Conservation (phyloP, 1,139 yeast genomes). For the Nakaseomyces delphensis region DNA sequence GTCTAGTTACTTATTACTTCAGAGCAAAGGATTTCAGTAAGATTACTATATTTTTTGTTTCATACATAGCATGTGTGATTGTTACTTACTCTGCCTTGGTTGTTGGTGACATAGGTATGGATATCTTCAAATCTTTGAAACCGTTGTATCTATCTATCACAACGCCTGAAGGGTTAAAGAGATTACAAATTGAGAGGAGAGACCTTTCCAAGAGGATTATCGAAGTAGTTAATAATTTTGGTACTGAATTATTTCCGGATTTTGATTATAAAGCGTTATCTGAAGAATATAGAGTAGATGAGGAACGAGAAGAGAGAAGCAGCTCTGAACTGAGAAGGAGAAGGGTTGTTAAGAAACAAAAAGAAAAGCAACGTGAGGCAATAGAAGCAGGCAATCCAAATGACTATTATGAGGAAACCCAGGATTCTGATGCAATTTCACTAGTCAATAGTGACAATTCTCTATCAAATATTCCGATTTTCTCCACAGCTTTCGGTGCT, state of each 20-base stretch:
- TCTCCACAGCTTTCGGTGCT: constrained; percentile 17
- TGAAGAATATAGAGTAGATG: constrained; percentile 15
- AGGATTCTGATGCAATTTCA: constrained; percentile 30
- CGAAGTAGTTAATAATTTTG: constrained; percentile 48
- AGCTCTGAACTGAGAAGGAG: constrained; percentile 29
- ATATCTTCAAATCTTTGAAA: constrained; percentile 69
- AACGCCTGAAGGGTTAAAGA: constrained; percentile 39
- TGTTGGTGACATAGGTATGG: constrained; percentile 91
- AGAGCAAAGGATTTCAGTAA: constrained; percentile 22
- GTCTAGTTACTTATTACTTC: constrained; percentile 44
- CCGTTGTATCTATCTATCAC: constrained; percentile 72
- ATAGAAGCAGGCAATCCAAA: constrained; percentile 11
- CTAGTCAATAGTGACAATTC: constrained; percentile 31
- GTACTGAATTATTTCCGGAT: constrained; percentile 58
- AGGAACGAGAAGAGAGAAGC: constrained; percentile 22
- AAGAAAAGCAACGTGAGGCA: constrained; percentile 10
- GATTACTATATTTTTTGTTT: constrained; percentile 26
- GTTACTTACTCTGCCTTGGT: constrained; percentile 82
- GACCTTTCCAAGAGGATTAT: constrained; percentile 42
- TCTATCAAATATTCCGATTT: constrained; percentile 29
- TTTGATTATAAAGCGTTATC: constrained; percentile 31
- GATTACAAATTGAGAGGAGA: constrained; percentile 42
- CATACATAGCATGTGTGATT: constrained; percentile 41
- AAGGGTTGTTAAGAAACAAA: constrained; percentile 22
- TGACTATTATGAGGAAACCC: constrained; percentile 11